A percentile compares a stretch with the other conserved stretches of the same genome.
phyloP scores from a whole-genome alignment of 192 early-diverging fungal species.

The Backusella tarrabulga region DNA sequence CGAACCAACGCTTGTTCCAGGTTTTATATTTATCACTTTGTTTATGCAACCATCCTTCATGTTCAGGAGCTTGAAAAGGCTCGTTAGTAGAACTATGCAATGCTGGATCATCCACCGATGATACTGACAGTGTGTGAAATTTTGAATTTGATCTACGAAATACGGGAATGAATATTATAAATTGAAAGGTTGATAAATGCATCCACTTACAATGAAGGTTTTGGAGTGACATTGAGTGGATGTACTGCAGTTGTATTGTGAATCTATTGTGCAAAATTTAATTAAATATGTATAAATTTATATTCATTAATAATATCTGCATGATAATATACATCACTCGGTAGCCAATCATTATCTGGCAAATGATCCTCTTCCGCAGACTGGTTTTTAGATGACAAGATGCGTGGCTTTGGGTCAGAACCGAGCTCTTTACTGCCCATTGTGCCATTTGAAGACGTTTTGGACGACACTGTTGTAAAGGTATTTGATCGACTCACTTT shows the following conservation, averaged over 20 bases:
- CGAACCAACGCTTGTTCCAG: constrained; percentile 64
- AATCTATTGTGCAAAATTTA: neutral
- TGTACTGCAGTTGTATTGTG: constrained; percentile 2
- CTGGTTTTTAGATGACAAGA: neutral
- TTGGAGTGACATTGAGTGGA: constrained; percentile 8
- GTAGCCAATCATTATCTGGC: constrained; percentile 3
- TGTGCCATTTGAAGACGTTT: constrained; percentile 14
- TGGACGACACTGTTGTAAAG: constrained; percentile 33
- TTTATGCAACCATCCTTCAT: constrained; percentile 61
- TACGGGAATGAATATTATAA: neutral
- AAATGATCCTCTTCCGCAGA: neutral
- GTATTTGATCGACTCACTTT: constrained; percentile 33
- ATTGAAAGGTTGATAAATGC: neutral
- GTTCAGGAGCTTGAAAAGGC: constrained; percentile 43
- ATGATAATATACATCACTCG: neutral
- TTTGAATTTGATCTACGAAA: neutral
- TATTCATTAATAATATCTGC: constrained; percentile 5
- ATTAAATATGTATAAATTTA: constrained; percentile 9
- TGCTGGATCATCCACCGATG: neutral
- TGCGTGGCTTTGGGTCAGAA: neutral
- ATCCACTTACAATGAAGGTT: neutral
- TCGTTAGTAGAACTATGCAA: constrained; percentile 2
- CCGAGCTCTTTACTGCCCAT: constrained; percentile 4
- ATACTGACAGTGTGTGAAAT: constrained; percentile 14
- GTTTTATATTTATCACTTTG: constrained; percentile 57